These are phyloP conservation scores for Starmerella scarabaei DNA, from an alignment of 805 yeast species.

Conservation along the genomic window DNA sequence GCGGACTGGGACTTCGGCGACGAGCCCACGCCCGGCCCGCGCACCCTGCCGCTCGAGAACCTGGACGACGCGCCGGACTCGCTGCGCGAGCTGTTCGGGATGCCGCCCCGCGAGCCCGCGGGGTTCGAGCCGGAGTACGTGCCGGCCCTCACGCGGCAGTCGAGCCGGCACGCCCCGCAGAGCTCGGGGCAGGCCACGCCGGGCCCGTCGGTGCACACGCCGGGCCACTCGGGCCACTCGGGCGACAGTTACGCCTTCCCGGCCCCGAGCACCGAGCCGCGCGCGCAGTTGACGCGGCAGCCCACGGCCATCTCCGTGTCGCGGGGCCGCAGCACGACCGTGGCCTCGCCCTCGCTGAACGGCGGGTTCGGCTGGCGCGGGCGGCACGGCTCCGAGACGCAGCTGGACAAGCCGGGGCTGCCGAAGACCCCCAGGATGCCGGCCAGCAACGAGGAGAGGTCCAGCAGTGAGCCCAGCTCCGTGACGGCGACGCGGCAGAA, in stretches of 20 bases:
- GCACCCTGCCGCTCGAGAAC: not conserved
- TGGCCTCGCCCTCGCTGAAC: not conserved
- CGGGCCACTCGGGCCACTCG: not conserved
- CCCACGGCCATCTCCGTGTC: not conserved
- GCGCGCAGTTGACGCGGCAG: not conserved
- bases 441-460: not conserved
- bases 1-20: conserved; percentile 25
- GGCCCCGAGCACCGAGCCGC: not conserved
- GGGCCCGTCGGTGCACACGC: not conserved
- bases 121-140: not conserved
- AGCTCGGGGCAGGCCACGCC: not conserved
- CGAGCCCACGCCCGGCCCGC: not conserved
- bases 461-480: not conserved
- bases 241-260: not conserved
- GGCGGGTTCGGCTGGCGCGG: conserved; percentile 1
- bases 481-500: not conserved
- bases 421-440: not conserved
- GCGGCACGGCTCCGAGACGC: conserved; percentile 7
- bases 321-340: not conserved
- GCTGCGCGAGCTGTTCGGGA: conserved; percentile 55
- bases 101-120: conserved; percentile 21
- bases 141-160: not conserved
- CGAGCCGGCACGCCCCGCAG: not conserved
- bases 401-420: not conserved
- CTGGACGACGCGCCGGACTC: conserved; percentile 56